Evolutionary conservation across 2,329 filamentous ascomycete genomes (phyloP), one percentile per base, ranked within the genome.

Genomic region (Hypomyces perniciosus): DNA sequence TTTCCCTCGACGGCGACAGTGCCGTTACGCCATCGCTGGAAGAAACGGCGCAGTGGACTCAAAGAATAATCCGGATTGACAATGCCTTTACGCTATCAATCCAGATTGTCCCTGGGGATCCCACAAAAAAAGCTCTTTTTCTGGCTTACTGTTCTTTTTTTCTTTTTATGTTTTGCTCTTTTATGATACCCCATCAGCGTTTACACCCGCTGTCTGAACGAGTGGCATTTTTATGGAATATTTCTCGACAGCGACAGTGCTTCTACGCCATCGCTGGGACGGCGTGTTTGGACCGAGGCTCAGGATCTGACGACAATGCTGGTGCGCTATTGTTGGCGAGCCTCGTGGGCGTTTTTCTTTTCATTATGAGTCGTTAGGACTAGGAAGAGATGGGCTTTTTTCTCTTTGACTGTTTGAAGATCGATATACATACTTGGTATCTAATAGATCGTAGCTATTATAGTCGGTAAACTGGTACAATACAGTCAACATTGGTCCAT

Each of bases 261-360:
- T 74, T 55, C 65, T 77, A 76, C 74, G 75, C 75, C 74, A 77
- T 77, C 69, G 72, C 72, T 73, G 73, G 71, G 74, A 76, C 73
- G 73, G 73, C 68, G 73, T 72, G 68, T 75, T 71, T 70, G 65
- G 66, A 74, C 73, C 70, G 73, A 73, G 72, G 59, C 65, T 62
- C 59, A 60, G 56, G 54, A 61, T 58, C 60, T 38, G 65, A 67
- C 74, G 74, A 79, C 67, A 78, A 78, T 78, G 76, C 76, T 70
- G 46, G 53, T 70, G 68, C 76, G 76, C 76, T 78, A 78, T 78
- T 72, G 74, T 66, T 57, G 61, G 68, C 61, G 61, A 66, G 72
- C 62, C 71, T 75, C 73, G 71, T 77, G 73, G 73, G 73, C 64
- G 64, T 68, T 69, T 37, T 31, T 28, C 20, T 20, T 20, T 20